These are phyloP conservation scores for Anastatica hierochuntica DNA, from an alignment of 345 rosid species.

Conservation along the genomic window DNA sequence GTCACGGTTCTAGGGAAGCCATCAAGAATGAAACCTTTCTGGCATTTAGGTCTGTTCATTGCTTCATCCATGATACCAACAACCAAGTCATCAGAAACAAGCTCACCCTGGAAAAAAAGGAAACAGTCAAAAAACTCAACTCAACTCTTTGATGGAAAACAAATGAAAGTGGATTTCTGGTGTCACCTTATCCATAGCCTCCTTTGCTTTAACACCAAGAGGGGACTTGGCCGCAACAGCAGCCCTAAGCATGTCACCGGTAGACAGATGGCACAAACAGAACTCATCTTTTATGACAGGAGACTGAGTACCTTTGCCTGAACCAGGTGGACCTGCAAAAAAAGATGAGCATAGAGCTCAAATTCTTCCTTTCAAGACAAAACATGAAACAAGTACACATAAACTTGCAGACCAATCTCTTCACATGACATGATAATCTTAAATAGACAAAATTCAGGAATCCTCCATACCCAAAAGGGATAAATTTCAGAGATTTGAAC, in stretches of 20 bases:
- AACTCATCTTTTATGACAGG: slow-evolving; percentile 87
- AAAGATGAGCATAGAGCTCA: background rate
- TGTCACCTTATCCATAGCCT: slow-evolving; percentile 87
- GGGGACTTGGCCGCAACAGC: slow-evolving; percentile 93
- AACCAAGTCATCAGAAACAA: slow-evolving; percentile 92
- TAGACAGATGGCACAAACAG: slow-evolving; percentile 96
- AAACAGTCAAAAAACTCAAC: background rate
- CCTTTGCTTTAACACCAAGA: slow-evolving; percentile 92
- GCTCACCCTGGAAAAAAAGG: slow-evolving; percentile 51
- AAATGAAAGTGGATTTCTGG: background rate
- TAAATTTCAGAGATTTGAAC: background rate
- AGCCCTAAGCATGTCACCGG: slow-evolving; percentile 98
- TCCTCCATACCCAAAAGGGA: too few species aligned
- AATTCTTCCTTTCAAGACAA: too few species aligned
- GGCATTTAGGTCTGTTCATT: slow-evolving; percentile 80
- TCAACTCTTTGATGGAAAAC: background rate
- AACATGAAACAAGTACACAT: too few species aligned
- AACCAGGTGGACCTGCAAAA: slow-evolving; percentile 92
- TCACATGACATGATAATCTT: too few species aligned
- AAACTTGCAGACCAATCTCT: too few species aligned
- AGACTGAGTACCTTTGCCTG: slow-evolving; percentile 97
- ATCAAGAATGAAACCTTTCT: slow-evolving; percentile 91
- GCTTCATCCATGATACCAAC: slow-evolving; percentile 96
- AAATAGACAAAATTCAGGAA: too few species aligned
- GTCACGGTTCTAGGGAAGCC: slow-evolving; percentile 88